Base-by-base conservation (phyloP, 352 stramenopile species). In the Phytopythium mirpurense region DNA sequence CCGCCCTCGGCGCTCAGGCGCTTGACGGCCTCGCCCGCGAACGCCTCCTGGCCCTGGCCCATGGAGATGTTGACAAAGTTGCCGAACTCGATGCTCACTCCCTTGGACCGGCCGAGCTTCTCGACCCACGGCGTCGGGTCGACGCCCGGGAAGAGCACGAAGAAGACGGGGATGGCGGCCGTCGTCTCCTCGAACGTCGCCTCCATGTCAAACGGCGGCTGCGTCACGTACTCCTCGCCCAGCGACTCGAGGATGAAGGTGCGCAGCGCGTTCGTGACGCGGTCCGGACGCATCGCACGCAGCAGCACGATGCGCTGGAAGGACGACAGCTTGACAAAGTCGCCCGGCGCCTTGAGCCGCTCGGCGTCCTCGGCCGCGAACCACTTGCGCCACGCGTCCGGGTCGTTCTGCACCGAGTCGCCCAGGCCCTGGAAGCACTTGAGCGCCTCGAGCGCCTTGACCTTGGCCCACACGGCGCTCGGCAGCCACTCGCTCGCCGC, bases 61-160 rank as follows among this genome's bases (percentile, higher is more conserved):
- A 95, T 95, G 6, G 90, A 91, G 69, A 97, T 98, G 64, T 98
- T 98, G 64, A 98, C 95, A 45, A 98, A 98, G 46, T 96, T 98
- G 58, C 93, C 87, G 54, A 91, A 93, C 52, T 98, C 94, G 6
- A 90, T 55, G 44, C 83, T 96, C 31, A 98, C 91, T n/a, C 82
- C 88, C 43, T 90, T 90, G 7, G 77, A 67, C 44, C 67, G 70
- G 5, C 91, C 93, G 19, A 98, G 76, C 27, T 87, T 90, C 56
- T 98, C 93, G 21, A 98, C 93, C 93, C 90, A 98, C 41, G 90
- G 89, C 11, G 93, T 98, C 5, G 94, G 91, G 55, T 98, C 94
- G 10, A 98, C 91, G 53, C 93, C 94, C 12, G 93, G 89, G 60
- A 98, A 98, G 11, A 98, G 68, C 51, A 98, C 93, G 49, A 98